A percentile compares a stretch with the other conserved stretches of the same genome.
phyloP scores from a whole-genome alignment of 352 stramenopile genomes.

The Pilasporangium apinafurcum region DNA sequence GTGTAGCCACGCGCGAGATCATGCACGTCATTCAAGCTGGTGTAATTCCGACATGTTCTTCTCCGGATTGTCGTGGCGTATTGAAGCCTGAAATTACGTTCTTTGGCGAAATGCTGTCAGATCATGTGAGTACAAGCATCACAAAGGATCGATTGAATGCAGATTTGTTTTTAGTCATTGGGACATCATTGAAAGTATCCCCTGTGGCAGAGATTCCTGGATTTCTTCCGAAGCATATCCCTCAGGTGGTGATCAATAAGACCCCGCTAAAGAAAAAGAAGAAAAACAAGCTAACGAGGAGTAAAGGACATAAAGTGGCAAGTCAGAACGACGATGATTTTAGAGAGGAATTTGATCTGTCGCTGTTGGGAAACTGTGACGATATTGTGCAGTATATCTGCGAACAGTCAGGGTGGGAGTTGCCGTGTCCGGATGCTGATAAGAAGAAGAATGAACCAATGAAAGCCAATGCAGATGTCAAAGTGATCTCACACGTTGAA shows the following conservation, averaged over 20 bases:
- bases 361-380: conserved; percentile 77
- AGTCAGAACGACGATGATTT: conserved; percentile 18
- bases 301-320: conserved; percentile 9
- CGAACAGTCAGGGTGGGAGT: conserved; percentile 38
- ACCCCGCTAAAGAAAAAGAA: conserved; percentile 81
- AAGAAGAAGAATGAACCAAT: neutral
- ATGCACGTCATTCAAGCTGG: conserved; percentile 74
- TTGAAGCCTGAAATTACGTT: conserved; percentile 98
- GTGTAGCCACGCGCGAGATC: conserved; percentile 36
- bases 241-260: conserved; percentile 89
- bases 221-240: conserved; percentile 75
- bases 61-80: conserved; percentile 83
- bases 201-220: conserved; percentile 90
- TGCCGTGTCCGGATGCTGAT: neutral
- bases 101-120: conserved; percentile 92
- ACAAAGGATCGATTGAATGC: conserved; percentile 70
- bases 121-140: conserved; percentile 82
- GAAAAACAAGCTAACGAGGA: conserved; percentile 11
- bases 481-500: conserved; percentile 20
- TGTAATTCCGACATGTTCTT: conserved; percentile 61
- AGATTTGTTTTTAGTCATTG: conserved; percentile 97
- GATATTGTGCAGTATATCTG: conserved; percentile 68
- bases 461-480: neutral
- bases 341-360: conserved; percentile 74
- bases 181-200: conserved; percentile 95